Conservation (phyloP, 2,329 filamentous ascomycete genomes). For the Tolypocladium inflatum region DNA sequence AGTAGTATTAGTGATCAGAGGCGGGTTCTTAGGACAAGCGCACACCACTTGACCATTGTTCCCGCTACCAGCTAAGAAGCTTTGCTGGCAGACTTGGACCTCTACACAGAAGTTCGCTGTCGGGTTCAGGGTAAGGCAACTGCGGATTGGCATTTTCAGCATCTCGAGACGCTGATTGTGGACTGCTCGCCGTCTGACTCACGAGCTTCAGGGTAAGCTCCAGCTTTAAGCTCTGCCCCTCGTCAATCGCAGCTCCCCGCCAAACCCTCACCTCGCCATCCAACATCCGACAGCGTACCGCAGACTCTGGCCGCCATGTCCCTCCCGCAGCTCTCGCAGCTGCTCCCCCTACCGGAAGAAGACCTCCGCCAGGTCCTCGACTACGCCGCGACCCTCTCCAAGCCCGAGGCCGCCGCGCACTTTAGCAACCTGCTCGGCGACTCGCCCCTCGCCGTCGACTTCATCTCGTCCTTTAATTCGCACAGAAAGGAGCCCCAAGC, state of each 20-base stretch:
- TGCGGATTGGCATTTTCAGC: not conserved
- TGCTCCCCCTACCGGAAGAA: constrained; percentile 77
- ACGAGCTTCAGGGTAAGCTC: not conserved
- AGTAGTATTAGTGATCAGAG: not conserved
- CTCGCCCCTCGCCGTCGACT: constrained; percentile 66
- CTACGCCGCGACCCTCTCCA: constrained; percentile 70
- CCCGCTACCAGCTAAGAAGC: not conserved
- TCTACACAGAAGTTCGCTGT: not conserved
- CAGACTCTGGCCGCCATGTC: constrained; percentile 32
- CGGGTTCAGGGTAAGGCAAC: not conserved
- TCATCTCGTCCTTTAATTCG: constrained; percentile 74
- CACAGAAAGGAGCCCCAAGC: constrained; percentile 34
- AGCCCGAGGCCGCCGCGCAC: constrained; percentile 69
- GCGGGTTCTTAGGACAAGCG: too few species aligned
- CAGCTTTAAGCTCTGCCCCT: not conserved
- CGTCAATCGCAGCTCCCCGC: not conserved
- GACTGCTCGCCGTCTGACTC: not conserved
- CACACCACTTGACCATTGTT: not conserved
- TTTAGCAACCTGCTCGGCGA: constrained; percentile 84
- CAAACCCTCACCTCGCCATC: not conserved
- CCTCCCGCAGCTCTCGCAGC: constrained; percentile 59
- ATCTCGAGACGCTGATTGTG: not conserved
- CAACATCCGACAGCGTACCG: not conserved
- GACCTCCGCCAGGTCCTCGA: constrained; percentile 77
- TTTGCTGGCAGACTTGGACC: not conserved